Percentiles rank a stretch among this genome's conserved stretches.
Evolutionary conservation across 805 yeast genomes (phyloP).

Genomic region (Brettanomyces bruxellensis): DNA sequence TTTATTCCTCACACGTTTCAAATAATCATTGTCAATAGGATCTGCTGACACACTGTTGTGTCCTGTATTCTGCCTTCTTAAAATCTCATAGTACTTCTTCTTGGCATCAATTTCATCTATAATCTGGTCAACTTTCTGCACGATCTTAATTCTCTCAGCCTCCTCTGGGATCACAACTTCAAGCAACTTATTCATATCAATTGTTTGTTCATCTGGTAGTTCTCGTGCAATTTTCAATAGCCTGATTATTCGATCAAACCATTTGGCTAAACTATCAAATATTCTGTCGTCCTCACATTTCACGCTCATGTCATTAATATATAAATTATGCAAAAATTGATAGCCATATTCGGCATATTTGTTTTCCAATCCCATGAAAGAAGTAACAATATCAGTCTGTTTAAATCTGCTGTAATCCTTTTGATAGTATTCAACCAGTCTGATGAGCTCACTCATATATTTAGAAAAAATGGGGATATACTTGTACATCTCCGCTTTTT

Average conservation of each 20-base stretch:
- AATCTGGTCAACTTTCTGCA: constrained; percentile 33
- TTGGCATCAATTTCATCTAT: constrained; percentile 29
- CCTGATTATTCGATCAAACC: constrained; percentile 63
- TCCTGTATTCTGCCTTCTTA: constrained; percentile 3
- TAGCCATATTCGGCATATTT: constrained; percentile 68
- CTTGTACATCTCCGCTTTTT: constrained; percentile 54
- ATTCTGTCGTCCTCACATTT: constrained; percentile 26
- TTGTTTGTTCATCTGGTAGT: constrained; percentile 25
- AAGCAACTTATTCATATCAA: constrained; percentile 37
- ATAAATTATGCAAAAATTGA: constrained; percentile 72
- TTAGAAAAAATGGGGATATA: constrained; percentile 55
- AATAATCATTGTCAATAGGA: constrained; percentile 14
- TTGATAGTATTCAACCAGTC: constrained; percentile 41
- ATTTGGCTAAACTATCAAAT: constrained; percentile 60
- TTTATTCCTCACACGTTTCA: constrained; percentile 15
- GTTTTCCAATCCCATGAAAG: constrained; percentile 55
- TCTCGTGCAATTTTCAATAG: constrained; percentile 56
- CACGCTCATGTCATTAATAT: constrained; percentile 56
- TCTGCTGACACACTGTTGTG: neutral
- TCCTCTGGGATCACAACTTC: neutral
- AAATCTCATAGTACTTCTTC: constrained; percentile 29
- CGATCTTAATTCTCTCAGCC: constrained; percentile 15
- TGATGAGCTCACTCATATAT: constrained; percentile 60
- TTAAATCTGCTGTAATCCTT: constrained; percentile 32
- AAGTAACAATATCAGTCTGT: constrained; percentile 53